Percentiles rank a stretch among this genome's conserved stretches.
These are phyloP conservation scores for Astraeus odoratus DNA, from an alignment of 768 basidiomycete species.

Conservation along the genomic window DNA sequence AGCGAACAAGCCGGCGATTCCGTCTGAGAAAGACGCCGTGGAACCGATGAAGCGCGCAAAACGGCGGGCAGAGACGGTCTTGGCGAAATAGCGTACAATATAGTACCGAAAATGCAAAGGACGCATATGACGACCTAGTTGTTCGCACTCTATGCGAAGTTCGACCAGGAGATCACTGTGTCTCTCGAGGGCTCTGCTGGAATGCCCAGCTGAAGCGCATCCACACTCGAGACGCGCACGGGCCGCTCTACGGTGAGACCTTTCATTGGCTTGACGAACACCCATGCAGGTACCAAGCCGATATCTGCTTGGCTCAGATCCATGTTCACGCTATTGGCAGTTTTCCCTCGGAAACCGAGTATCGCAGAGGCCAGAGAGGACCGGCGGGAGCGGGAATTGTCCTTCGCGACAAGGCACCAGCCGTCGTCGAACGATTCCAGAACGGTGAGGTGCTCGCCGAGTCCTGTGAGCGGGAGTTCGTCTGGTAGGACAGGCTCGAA, in stretches of 20 bases:
- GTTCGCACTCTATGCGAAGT: conserved; percentile 32
- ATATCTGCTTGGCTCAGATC: conserved; percentile 33
- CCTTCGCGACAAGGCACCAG: conserved; percentile 69
- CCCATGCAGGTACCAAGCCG: conserved; percentile 73
- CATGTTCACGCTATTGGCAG: conserved; percentile 30
- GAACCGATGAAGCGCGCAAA: background rate
- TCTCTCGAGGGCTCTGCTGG: conserved; percentile 29
- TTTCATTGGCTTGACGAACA: conserved; percentile 57
- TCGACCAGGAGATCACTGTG: conserved; percentile 64
- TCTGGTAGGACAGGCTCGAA: conserved; percentile 70
- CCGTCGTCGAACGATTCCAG: conserved; percentile 71
- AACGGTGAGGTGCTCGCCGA: conserved; percentile 56
- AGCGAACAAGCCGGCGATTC: background rate
- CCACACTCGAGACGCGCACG: conserved; percentile 45
- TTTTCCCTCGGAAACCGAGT: conserved; percentile 7
- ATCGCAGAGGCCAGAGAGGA: conserved; percentile 30
- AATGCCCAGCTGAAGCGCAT: conserved; percentile 44
- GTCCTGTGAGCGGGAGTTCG: conserved; percentile 48
- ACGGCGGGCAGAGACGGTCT: background rate
- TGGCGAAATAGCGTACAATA: background rate
- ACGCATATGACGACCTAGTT: background rate
- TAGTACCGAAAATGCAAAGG: background rate
- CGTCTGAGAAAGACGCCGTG: background rate
- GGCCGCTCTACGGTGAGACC: conserved; percentile 58
- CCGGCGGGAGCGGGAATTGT: conserved; percentile 33